phyloP scores from a whole-genome alignment of 2,329 filamentous ascomycete genomes.

The Apiospora aurea region DNA sequence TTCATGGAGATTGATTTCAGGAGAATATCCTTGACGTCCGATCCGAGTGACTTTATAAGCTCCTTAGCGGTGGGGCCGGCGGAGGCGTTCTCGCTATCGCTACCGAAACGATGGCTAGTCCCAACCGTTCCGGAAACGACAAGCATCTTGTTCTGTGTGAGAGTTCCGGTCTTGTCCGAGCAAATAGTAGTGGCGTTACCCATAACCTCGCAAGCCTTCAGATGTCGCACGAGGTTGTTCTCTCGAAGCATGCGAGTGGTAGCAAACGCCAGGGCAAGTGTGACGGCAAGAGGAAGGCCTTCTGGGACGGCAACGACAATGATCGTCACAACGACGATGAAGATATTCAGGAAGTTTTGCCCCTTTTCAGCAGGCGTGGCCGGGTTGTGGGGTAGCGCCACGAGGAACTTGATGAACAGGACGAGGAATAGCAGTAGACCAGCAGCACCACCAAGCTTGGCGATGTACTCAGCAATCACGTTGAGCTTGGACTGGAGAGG shows the following conservation, averaged over 20 bases:
- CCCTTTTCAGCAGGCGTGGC: slow-evolving; percentile 75
- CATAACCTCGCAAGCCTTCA: slow-evolving; percentile 83
- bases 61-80: slow-evolving; percentile 53
- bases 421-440: slow-evolving; percentile 84
- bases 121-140: slow-evolving; percentile 68
- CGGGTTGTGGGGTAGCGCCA: slow-evolving; percentile 62
- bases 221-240: slow-evolving; percentile 77
- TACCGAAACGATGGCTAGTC: slow-evolving; percentile 61
- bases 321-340: slow-evolving; percentile 81
- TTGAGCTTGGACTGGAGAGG: slow-evolving; percentile 80
- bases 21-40: slow-evolving; percentile 59
- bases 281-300: slow-evolving; percentile 80
- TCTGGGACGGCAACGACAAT: slow-evolving; percentile 83
- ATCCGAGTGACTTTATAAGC: slow-evolving; percentile 54
- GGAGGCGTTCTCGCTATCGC: slow-evolving; percentile 29
- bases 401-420: slow-evolving; percentile 85
- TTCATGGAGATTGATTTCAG: slow-evolving; percentile 68
- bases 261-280: slow-evolving; percentile 77
- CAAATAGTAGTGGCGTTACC: slow-evolving; percentile 77
- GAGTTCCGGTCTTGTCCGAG: slow-evolving; percentile 72
- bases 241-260: slow-evolving; percentile 80
- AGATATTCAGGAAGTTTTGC: slow-evolving; percentile 77
- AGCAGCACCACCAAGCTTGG: slow-evolving; percentile 78
- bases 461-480: slow-evolving; percentile 78
- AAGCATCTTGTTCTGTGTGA: slow-evolving; percentile 75